Conservation (phyloP, 352 stramenopile species). For the Phytophthora crassamura region DNA sequence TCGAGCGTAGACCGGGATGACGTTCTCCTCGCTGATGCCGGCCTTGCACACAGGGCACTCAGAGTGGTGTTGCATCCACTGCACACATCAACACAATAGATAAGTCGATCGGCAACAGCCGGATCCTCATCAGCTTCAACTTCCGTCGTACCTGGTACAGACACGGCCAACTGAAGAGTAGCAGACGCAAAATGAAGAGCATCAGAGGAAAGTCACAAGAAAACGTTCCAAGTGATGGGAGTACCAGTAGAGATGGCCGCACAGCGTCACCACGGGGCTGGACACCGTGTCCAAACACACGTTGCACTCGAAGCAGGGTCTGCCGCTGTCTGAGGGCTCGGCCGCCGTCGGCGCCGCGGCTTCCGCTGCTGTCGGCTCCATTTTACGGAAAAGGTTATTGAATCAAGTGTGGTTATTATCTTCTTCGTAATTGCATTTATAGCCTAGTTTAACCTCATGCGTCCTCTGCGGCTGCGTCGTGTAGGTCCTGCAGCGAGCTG, state of each 20-base stretch:
- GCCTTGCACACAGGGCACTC: conserved; percentile 93
- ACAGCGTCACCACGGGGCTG: conserved; percentile 90
- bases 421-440: conserved; percentile 10
- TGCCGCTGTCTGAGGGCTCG: conserved; percentile 27
- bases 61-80: conserved; percentile 82
- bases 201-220: conserved; percentile 24
- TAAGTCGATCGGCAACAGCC: conserved; percentile 5
- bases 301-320: conserved; percentile 85
- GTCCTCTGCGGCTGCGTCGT: not conserved
- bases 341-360: conserved; percentile 5
- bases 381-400: conserved; percentile 9
- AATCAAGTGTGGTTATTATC: conserved; percentile 10
- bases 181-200: conserved; percentile 14
- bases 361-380: conserved; percentile 14
- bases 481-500: conserved; percentile 47
- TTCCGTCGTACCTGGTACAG: conserved; percentile 69
- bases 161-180: conserved; percentile 74
- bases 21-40: conserved; percentile 88
- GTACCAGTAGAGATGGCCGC: conserved; percentile 92
- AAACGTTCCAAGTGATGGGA: not conserved
- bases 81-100: not conserved
- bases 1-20: conserved; percentile 89
- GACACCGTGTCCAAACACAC: conserved; percentile 89
- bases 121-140: not conserved
- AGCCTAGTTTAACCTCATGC: not conserved